Percentiles rank a stretch among this genome's conserved stretches.
These are phyloP conservation scores for Xylaria bambusicola DNA, from an alignment of 495 filamentous ascomycete species.

Conservation along the genomic window DNA sequence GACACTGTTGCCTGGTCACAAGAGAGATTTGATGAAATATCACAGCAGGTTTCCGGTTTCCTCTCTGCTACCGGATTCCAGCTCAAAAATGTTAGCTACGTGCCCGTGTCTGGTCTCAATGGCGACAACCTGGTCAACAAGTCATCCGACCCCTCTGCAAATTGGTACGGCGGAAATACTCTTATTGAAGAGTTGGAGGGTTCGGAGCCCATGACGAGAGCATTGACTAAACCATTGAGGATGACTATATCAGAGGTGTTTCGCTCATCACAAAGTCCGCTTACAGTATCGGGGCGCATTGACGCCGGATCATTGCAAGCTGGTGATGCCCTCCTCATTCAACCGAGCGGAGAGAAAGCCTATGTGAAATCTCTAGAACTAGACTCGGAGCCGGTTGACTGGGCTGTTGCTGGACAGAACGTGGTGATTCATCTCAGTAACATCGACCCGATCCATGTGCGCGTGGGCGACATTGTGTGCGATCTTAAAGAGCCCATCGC, in stretches of 20 bases:
- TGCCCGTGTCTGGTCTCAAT: constrained; percentile 84
- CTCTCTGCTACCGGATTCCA: constrained; percentile 79
- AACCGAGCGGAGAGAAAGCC: constrained; percentile 79
- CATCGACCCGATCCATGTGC: constrained; percentile 80
- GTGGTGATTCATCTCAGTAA: constrained; percentile 79
- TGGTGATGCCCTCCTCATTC: constrained; percentile 75
- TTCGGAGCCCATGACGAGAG: constrained; percentile 69
- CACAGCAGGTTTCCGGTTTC: constrained; percentile 80
- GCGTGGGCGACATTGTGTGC: constrained; percentile 83
- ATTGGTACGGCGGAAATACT: constrained; percentile 81
- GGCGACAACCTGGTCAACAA: constrained; percentile 80
- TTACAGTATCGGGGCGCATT: constrained; percentile 83
- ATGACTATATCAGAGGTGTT: constrained; percentile 76
- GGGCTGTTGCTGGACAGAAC: constrained; percentile 96
- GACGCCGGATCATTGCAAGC: constrained; percentile 80
- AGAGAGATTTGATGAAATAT: constrained; percentile 81
- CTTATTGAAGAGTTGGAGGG: constrained; percentile 82
- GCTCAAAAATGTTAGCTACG: constrained; percentile 74
- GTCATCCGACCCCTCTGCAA: constrained; percentile 54
- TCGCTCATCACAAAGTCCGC: constrained; percentile 70
- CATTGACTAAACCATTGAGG: constrained; percentile 76
- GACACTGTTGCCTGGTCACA: constrained; percentile 80
- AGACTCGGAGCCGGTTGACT: constrained; percentile 70
- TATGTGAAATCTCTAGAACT: constrained; percentile 76
- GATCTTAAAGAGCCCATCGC: constrained; percentile 64